Percentiles rank a stretch among this genome's conserved stretches.
These are phyloP conservation scores for Pleoardoris graminearum DNA, from an alignment of 2,329 filamentous ascomycete species.

Conservation along the genomic window DNA sequence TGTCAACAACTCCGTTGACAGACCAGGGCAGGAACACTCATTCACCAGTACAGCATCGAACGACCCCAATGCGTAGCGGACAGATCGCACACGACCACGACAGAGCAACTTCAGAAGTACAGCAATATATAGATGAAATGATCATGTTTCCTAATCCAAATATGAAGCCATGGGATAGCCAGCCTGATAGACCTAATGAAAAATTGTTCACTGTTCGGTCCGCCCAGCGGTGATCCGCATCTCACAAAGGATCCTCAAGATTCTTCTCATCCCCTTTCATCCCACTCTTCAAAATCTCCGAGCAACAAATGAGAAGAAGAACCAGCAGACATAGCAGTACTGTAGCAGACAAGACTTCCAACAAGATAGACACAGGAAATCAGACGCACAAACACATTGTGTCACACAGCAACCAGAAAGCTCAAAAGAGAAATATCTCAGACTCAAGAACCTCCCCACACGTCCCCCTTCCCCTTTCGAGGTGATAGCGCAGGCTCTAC, in stretches of 20 bases:
- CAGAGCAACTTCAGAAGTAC: not conserved
- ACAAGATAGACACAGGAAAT: constrained; percentile 14
- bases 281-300: not conserved
- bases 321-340: constrained; percentile 16
- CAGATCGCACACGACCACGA: not conserved
- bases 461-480: constrained; percentile 11
- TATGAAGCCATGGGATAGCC: constrained; percentile 23
- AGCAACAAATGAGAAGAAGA: constrained; percentile 16
- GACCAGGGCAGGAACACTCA: too few species aligned
- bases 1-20: not conserved
- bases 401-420: constrained; percentile 10
- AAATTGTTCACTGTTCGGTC: not conserved
- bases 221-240: constrained; percentile 12
- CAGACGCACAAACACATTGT: constrained; percentile 20
- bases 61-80: not conserved
- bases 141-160: constrained; percentile 34
- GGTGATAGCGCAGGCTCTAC: constrained; percentile 34
- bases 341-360: constrained; percentile 10
- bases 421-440: constrained; percentile 13
- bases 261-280: not conserved
- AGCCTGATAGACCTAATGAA: constrained; percentile 14
- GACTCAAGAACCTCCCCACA: constrained; percentile 27
- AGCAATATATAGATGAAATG: constrained; percentile 12
- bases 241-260: constrained; percentile 14
- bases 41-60: too few species aligned